phyloP scores from a whole-genome alignment of 148 eudicot species.

The Heliosperma pusillum region DNA sequence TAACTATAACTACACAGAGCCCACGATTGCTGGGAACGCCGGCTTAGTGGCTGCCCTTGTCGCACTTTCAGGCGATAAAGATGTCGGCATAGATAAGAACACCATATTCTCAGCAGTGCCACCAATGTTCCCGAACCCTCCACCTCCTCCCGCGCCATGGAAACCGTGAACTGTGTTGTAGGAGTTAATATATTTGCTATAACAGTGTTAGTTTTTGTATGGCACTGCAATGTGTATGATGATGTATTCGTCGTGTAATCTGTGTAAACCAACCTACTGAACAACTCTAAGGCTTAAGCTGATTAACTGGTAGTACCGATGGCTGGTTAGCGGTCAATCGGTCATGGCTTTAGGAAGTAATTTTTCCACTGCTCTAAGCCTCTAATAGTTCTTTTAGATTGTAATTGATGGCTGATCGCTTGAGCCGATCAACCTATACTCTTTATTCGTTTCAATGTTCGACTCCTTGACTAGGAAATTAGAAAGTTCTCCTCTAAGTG shows the following conservation, averaged over 20 bases:
- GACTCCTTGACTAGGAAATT: not conserved
- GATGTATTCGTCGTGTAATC: not conserved
- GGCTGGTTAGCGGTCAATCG: not conserved
- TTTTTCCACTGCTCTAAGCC: not conserved
- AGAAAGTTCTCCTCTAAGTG: too few relatives aligned
- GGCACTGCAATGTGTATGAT: not conserved
- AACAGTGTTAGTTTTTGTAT: not conserved
- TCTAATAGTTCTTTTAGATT: not conserved
- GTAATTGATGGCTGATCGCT: not conserved
- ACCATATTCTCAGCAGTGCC: conserved; percentile 91
- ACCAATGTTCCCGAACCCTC: conserved; percentile 85
- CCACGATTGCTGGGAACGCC: conserved; percentile 87
- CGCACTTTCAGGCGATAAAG: conserved; percentile 65
- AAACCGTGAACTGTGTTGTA: conserved; percentile 40
- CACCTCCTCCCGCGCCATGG: conserved; percentile 95
- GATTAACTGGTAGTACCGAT: not conserved
- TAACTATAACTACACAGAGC: conserved; percentile 91
- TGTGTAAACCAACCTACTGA: conserved; percentile 1
- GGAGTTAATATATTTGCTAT: not conserved
- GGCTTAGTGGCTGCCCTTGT: conserved; percentile 89
- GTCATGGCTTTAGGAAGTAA: not conserved
- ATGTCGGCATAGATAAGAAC: conserved; percentile 65
- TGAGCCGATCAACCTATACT: not conserved
- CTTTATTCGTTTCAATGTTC: not conserved
- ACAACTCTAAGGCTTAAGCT: not conserved